Percentiles rank a stretch among this genome's conserved stretches.
Conservation (phyloP, 139 green algal genomes). For the Volvox africanus region DNA sequence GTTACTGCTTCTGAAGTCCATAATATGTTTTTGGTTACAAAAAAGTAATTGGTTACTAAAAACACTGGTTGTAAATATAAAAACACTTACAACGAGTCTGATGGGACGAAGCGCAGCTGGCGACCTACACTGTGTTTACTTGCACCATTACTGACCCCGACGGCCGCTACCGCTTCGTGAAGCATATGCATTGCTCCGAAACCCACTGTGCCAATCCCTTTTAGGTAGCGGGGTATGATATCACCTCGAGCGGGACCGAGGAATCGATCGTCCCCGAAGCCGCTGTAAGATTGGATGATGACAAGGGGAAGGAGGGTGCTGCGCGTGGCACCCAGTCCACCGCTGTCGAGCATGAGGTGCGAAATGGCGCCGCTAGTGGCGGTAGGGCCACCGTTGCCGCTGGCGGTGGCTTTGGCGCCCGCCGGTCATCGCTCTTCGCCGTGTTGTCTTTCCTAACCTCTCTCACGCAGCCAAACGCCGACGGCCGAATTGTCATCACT, state of each 20-base stretch:
- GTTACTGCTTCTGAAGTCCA: too few species aligned
- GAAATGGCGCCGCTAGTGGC: background rate
- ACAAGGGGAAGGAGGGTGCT: background rate
- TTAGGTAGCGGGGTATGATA: conserved; percentile 39
- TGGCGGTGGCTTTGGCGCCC: conserved; percentile 14
- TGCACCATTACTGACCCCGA: too few species aligned
- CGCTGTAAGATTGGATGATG: background rate
- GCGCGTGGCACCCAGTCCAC: background rate
- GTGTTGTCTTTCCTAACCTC: conserved; percentile 80
- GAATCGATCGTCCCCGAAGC: background rate
- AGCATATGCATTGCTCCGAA: too few species aligned
- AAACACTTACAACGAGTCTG: too few species aligned
- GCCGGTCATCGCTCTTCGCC: conserved; percentile 68
- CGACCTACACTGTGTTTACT: too few species aligned
- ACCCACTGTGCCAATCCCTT: too few species aligned
- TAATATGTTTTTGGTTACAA: too few species aligned
- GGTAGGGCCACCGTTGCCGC: too few species aligned
- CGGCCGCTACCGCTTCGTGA: too few species aligned
- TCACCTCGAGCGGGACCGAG: background rate
- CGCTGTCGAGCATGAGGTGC: background rate
- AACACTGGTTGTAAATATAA: too few species aligned
- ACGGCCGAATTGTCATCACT: conserved; percentile 88
- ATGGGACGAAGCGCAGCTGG: too few species aligned
- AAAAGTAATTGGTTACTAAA: too few species aligned
- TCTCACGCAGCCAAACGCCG: conserved; percentile 84